These are phyloP conservation scores for Colletotrichum neosansevieriae DNA, from an alignment of 2,329 filamentous ascomycete genomes.

Conservation along the genomic window DNA sequence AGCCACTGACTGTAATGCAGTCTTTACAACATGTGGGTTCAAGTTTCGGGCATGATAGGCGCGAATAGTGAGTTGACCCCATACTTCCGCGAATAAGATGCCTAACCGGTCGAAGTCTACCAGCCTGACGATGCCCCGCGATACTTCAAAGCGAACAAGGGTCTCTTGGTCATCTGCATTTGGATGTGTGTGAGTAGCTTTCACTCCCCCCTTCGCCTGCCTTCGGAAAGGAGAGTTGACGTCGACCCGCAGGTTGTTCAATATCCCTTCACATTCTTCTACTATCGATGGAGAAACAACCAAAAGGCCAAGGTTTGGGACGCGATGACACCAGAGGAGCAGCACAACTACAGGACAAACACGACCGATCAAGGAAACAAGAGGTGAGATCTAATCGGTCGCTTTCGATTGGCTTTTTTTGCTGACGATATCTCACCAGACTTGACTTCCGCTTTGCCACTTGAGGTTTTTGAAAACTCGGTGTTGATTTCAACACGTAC, in stretches of 20 bases:
- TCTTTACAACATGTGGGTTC: constrained; percentile 64
- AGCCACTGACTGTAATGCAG: not conserved
- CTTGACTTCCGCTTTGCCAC: constrained; percentile 38
- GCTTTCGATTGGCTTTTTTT: fast-evolving
- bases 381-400: constrained; percentile 45
- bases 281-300: constrained; percentile 54
- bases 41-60: constrained; percentile 51
- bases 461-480: not conserved
- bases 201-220: no score
- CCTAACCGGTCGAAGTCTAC: constrained; percentile 47
- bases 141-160: constrained; percentile 54
- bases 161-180: constrained; percentile 51
- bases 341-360: constrained; percentile 56
- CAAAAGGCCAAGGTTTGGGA: constrained; percentile 54
- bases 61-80: constrained; percentile 47
- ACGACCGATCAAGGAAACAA: constrained; percentile 60
- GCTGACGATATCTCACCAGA: not conserved
- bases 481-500: not conserved
- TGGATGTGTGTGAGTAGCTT: constrained; percentile 53
- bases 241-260: constrained; percentile 47
- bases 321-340: constrained; percentile 54
- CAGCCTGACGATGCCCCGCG: constrained; percentile 51
- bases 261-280: constrained; percentile 53
- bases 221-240: constrained; percentile 24
- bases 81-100: fast-evolving